Evolutionary conservation across 495 filamentous ascomycete genomes (phyloP), one percentile per base, ranked within the genome.

Genomic region (Lasiosphaeria miniovina): DNA sequence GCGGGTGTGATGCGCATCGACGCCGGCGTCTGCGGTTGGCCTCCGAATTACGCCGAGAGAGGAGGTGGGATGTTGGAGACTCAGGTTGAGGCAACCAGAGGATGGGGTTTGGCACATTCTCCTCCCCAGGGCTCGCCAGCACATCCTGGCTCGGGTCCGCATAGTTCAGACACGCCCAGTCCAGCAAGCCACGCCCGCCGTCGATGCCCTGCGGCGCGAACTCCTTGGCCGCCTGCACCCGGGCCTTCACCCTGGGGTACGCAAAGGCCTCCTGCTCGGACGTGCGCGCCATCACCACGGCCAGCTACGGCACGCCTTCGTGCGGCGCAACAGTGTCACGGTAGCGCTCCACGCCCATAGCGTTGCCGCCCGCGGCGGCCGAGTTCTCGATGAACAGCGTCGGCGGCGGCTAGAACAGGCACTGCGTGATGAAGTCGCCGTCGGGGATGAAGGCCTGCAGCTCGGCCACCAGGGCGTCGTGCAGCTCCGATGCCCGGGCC

Each of bases 321-420:
- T 71, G 72, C 38, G 38, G 38, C 8, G 7, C 7, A 7, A 12
- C 38, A 12, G 38, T 12, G 6, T 69, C 58, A 24, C 24, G 24
- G 0, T 75, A 68, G 0, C 65, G 60, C 4, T 76, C 68, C 0
- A 86, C 61, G 3, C 83, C 83, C 12, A 86, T 66, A 6, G 78
- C 72, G 61, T 86, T 86, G 0, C 80, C 82, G 4, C 82, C 83
- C 33, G 66, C 68, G 14, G 70, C 74, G 17, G 62, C 59, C 60
- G 77, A 77, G 33, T 75, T 69, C 7, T 72, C 58, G 10, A 72
- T 73, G 33, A 75, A 73, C 6, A 67, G 52, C 15, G 50, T 68
- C 3, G 75, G 76, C 34, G 84, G 68, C 3, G 74, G 78, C 57
- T 85, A 82, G 64, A 82, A 75, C 36, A 80, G 60, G 15, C 78